A percentile compares a stretch with the other conserved stretches of the same genome.
phyloP scores from a whole-genome alignment of 768 basidiomycete genomes.

The Sarcodon aspratus region DNA sequence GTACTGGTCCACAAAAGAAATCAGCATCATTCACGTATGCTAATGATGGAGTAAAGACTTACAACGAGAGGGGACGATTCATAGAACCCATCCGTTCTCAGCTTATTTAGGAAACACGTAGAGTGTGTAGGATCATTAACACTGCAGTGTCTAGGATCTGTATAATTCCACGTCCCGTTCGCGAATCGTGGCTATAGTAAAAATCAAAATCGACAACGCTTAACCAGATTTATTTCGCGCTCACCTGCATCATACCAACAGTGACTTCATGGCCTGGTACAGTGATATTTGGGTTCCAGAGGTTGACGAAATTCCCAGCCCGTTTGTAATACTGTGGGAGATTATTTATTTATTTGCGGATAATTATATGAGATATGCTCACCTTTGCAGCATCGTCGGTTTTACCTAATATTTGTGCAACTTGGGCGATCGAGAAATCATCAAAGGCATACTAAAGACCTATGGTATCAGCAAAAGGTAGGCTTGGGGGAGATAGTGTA shows the following conservation, averaged over 20 bases:
- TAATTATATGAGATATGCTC: neutral
- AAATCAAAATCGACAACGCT: neutral
- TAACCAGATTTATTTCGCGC: neutral
- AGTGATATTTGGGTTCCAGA: constrained; percentile 46
- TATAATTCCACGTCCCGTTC: constrained; percentile 49
- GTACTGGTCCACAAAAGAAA: constrained; percentile 24
- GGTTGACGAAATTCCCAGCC: constrained; percentile 44
- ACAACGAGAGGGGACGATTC: constrained; percentile 54
- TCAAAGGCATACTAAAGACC: constrained; percentile 43
- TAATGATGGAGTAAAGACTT: constrained; percentile 10
- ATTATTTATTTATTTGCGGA: neutral
- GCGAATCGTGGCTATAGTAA: constrained; percentile 36
- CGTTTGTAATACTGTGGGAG: constrained; percentile 35
- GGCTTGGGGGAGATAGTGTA: neutral
- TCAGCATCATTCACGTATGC: neutral
- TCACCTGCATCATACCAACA: constrained; percentile 51
- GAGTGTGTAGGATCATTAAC: constrained; percentile 45
- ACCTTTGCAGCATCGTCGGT: constrained; percentile 41
- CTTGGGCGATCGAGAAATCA: constrained; percentile 56
- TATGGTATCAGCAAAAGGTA: neutral
- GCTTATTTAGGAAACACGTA: constrained; percentile 49
- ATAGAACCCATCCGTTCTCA: constrained; percentile 50
- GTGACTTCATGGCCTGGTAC: constrained; percentile 34
- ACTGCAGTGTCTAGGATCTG: constrained; percentile 58
- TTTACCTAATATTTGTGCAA: constrained; percentile 42